Base-by-base conservation (phyloP, 495 filamentous ascomycete genomes). In the Talaromyces liani region DNA sequence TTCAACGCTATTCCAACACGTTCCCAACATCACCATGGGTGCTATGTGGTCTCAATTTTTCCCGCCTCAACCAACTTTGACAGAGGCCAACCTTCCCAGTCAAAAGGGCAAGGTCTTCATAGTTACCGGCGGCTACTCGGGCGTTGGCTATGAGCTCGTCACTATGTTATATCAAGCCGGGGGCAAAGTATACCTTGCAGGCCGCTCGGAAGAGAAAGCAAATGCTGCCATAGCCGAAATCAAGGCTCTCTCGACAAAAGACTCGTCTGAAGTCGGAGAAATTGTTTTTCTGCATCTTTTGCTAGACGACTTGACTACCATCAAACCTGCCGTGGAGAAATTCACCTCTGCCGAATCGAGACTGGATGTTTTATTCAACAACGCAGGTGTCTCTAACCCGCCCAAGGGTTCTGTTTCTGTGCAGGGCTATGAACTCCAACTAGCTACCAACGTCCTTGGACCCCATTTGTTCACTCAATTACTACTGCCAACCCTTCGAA, bases 311-410 rank as follows among this genome's bases (percentile, higher is more conserved):
- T 73, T 87, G 9, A 67, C 68, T 5, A 80, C 76, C 9, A 80
- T 87, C 64, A 80, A 79, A 63, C 33, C 72, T 0, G 70, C 80
- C 0, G 83, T 76, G 4, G 65, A 78, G 6, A 62, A 65, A 4
- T 81, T 84, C 65, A 66, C 69, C 5, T 55, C 63, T 0, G 61
- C 71, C 36, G 80, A 84, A 68, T 65, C 63, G 3, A 65, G 75
- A 12, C 73, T 86, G 0, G 79, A 86, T 61, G 77, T 84, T 8
- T 71, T 87, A 0, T 85, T 73, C 65, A 85, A 85, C 65, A 85
- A 86, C 64, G 83, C 84, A 0, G 84, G 83, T 6, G 69, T 85
- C 24, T 69, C 71, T 24, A 55, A 69, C 6, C 71, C 75, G 0
- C 72, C 74, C 0, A 16, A 8, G 1, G 76, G 71, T 8, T 70